phyloP scores from a whole-genome alignment of 495 filamentous ascomycete species.

The Aspergillus heteromorphus region DNA sequence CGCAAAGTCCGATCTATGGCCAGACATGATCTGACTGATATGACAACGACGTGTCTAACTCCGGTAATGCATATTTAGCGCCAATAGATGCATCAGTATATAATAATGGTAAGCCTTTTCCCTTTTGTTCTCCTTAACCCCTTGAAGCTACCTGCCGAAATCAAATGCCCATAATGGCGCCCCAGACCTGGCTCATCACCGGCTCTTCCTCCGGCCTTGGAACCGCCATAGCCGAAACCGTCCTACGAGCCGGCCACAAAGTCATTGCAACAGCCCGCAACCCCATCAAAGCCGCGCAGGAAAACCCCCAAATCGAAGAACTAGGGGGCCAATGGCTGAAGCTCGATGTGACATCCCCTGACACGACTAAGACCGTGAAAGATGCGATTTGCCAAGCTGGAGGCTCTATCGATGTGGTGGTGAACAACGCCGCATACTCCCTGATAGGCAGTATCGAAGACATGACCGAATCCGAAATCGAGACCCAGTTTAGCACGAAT shows the following conservation, averaged over 20 bases:
- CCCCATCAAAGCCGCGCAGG: constrained; percentile 27
- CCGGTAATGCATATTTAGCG: too few relatives aligned
- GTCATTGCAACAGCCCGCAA: constrained; percentile 55
- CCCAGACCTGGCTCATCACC: constrained; percentile 47
- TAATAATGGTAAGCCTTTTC: too few relatives aligned
- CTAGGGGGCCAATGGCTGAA: constrained; percentile 24
- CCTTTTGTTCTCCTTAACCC: neutral
- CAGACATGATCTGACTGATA: too few relatives aligned
- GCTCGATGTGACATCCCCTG: constrained; percentile 37
- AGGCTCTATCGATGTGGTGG: constrained; percentile 22
- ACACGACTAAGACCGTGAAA: constrained; percentile 6
- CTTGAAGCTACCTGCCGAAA: neutral
- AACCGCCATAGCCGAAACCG: constrained; percentile 36
- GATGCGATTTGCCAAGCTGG: constrained; percentile 4
- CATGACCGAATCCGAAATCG: constrained; percentile 22
- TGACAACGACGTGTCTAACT: too few relatives aligned
- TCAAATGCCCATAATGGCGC: constrained; percentile 9
- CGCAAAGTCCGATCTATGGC: too few relatives aligned
- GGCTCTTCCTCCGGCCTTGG: constrained; percentile 53
- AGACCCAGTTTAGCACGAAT: constrained; percentile 30
- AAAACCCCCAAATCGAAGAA: constrained; percentile 18
- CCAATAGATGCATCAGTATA: too few relatives aligned
- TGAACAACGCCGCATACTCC: constrained; percentile 31
- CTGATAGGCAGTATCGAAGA: constrained; percentile 23
- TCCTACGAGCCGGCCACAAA: constrained; percentile 43